Percentiles rank a stretch among this genome's conserved stretches.
Evolutionary conservation across 345 rosid species (phyloP).

Genomic region (Boechera stricta): DNA sequence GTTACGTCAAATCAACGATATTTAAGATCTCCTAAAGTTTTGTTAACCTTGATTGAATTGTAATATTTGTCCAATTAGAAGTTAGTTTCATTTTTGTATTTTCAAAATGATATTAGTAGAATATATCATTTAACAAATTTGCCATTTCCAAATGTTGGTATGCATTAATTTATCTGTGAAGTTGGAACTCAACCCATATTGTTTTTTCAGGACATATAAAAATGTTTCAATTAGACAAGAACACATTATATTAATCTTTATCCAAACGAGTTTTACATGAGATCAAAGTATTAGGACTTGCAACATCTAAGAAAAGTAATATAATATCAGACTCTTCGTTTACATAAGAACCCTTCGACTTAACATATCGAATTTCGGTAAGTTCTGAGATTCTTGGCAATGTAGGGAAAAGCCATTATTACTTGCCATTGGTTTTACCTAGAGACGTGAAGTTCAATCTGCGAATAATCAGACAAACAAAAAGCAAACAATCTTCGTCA

Average conservation of each 20-base stretch:
- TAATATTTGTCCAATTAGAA: too few relatives aligned
- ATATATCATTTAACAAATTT: too few relatives aligned
- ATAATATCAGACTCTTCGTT: constrained; percentile 6
- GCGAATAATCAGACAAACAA: constrained; percentile 39
- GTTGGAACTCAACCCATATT: not conserved
- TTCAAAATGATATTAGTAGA: not conserved
- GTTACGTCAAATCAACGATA: too few relatives aligned
- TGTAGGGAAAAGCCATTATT: constrained; percentile 8
- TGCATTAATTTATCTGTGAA: not conserved
- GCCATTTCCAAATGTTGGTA: not conserved
- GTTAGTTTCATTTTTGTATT: too few relatives aligned
- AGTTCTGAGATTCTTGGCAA: constrained; percentile 21
- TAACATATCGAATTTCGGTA: not conserved
- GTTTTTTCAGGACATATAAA: not conserved
- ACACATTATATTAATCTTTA: constrained; percentile 14
- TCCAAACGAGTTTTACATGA: constrained; percentile 30
- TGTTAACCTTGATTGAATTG: too few relatives aligned
- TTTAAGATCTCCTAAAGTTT: too few relatives aligned
- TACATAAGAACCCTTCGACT: constrained; percentile 28
- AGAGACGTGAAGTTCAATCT: constrained; percentile 86
- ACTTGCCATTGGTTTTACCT: constrained; percentile 55
- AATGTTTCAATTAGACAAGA: not conserved
- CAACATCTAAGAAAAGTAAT: constrained; percentile 22
- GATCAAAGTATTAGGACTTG: constrained; percentile 20
- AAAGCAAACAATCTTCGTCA: constrained; percentile 13